Conservation (phyloP, 768 basidiomycete genomes). For the Brasilioporus rufonigricans region DNA sequence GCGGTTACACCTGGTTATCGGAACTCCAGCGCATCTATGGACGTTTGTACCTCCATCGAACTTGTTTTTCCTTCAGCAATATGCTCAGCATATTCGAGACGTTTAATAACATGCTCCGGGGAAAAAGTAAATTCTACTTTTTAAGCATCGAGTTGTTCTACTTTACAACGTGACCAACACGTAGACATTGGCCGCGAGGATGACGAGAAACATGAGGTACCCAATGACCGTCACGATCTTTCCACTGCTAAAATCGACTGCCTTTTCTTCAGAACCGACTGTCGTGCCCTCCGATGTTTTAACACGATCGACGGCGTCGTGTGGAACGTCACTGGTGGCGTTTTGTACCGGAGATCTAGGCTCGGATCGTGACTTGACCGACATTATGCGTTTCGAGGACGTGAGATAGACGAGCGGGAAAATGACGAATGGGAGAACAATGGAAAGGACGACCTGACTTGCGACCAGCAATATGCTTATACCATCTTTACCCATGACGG, state of each 20-base stretch:
- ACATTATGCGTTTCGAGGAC: constrained; percentile 65
- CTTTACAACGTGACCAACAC: constrained; percentile 57
- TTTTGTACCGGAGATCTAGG: background rate
- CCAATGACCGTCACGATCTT: constrained; percentile 50
- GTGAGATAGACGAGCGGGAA: constrained; percentile 79
- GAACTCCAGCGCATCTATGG: too few relatives aligned
- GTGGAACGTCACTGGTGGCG: background rate
- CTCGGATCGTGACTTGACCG: constrained; percentile 36
- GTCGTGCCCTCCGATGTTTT: constrained; percentile 5
- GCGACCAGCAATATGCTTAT: constrained; percentile 79
- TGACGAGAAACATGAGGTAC: constrained; percentile 58
- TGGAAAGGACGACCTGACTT: constrained; percentile 80
- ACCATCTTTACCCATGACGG: constrained; percentile 65
- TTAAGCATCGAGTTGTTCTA: background rate
- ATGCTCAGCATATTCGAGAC: background rate
- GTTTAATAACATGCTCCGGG: too few relatives aligned
- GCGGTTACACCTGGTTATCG: too few relatives aligned
- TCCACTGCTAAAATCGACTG: constrained; percentile 64
- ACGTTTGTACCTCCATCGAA: too few relatives aligned
- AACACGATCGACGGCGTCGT: too few relatives aligned
- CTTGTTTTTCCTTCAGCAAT: too few relatives aligned
- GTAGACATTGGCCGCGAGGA: constrained; percentile 73
- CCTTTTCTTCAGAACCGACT: constrained; percentile 30
- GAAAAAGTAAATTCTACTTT: background rate
- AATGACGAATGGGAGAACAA: constrained; percentile 84